phyloP scores from a whole-genome alignment of 2,329 filamentous ascomycete species.

The Bipolaris zeicola region DNA sequence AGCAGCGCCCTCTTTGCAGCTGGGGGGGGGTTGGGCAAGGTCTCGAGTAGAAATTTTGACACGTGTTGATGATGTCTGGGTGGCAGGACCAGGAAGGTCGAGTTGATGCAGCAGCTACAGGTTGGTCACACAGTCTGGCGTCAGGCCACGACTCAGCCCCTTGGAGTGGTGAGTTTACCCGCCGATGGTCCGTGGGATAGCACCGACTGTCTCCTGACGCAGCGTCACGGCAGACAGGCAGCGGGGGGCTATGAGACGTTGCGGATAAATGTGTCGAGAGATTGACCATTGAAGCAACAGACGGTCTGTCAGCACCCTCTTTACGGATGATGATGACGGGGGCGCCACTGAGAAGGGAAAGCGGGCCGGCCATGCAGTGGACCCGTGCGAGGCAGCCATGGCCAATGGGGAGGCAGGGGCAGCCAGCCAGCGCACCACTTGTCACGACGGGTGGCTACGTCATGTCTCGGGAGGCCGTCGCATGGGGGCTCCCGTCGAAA shows the following conservation, averaged over 20 bases:
- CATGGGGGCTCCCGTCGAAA: not conserved
- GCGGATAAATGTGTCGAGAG: constrained; percentile 41
- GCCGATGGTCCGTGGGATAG: constrained; percentile 23
- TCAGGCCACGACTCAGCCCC: constrained; percentile 29
- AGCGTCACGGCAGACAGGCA: constrained; percentile 17
- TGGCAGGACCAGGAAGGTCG: constrained; percentile 5
- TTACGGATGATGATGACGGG: constrained; percentile 11
- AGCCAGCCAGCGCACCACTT: constrained; percentile 2
- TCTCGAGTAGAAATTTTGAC: constrained; percentile 12
- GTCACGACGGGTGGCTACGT: constrained; percentile 2
- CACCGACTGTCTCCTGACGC: constrained; percentile 15
- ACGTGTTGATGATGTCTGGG: constrained; percentile 6
- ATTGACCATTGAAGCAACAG: constrained; percentile 30
- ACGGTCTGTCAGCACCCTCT: constrained; percentile 33
- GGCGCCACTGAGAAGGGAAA: constrained; percentile 15
- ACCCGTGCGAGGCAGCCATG: not conserved
- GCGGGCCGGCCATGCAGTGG: constrained; percentile 17
- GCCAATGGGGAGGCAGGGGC: constrained; percentile 16
- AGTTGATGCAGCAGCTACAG: constrained; percentile 31
- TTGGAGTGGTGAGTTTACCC: constrained; percentile 27
- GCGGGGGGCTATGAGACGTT: constrained; percentile 27
- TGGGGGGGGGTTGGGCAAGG: constrained; percentile 4
- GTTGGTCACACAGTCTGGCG: constrained; percentile 28
- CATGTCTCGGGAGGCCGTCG: not conserved
- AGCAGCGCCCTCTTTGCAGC: not conserved